Conservation (phyloP, 1,139 yeast species). For the Yamadazyma sp. region DNA sequence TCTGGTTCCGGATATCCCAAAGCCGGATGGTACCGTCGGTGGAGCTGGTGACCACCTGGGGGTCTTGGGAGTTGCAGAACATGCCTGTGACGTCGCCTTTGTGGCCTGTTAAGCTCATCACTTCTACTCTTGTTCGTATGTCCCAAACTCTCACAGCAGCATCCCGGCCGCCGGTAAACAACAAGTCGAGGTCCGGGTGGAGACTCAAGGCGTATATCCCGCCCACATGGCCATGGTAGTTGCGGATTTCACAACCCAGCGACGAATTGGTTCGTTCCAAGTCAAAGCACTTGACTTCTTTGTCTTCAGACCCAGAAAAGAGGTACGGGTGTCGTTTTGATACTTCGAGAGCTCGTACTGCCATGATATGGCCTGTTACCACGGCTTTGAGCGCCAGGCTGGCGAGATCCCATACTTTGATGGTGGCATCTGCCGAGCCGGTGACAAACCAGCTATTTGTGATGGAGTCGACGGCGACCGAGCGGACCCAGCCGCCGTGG, state of each 20-base stretch:
- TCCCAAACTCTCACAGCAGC: constrained; percentile 92
- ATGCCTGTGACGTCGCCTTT: constrained; percentile 72
- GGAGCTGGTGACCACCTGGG: constrained; percentile 82
- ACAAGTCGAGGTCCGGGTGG: constrained; percentile 83
- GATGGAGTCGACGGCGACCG: constrained; percentile 73
- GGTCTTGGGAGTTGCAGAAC: constrained; percentile 67
- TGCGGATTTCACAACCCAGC: constrained; percentile 59
- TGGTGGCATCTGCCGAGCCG: constrained; percentile 85
- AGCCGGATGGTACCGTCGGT: constrained; percentile 81
- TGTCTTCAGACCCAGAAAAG: constrained; percentile 92
- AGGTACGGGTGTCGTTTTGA: constrained; percentile 81
- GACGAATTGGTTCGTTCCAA: constrained; percentile 74
- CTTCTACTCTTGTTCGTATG: constrained; percentile 73
- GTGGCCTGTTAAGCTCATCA: constrained; percentile 82
- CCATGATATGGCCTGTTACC: constrained; percentile 88
- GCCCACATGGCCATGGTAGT: constrained; percentile 92
- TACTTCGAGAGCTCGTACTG: constrained; percentile 73
- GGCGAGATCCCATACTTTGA: constrained; percentile 90
- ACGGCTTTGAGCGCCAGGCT: constrained; percentile 69
- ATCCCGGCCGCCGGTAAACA: constrained; percentile 93
- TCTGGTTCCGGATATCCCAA: constrained; percentile 67
- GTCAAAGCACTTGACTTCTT: constrained; percentile 96
- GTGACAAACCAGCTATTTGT: constrained; percentile 90
- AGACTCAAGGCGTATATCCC: constrained; percentile 82
- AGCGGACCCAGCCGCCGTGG: constrained; percentile 90